These are phyloP conservation scores for Tephrocybe sp. DNA, from an alignment of 768 basidiomycete genomes.

Conservation along the genomic window DNA sequence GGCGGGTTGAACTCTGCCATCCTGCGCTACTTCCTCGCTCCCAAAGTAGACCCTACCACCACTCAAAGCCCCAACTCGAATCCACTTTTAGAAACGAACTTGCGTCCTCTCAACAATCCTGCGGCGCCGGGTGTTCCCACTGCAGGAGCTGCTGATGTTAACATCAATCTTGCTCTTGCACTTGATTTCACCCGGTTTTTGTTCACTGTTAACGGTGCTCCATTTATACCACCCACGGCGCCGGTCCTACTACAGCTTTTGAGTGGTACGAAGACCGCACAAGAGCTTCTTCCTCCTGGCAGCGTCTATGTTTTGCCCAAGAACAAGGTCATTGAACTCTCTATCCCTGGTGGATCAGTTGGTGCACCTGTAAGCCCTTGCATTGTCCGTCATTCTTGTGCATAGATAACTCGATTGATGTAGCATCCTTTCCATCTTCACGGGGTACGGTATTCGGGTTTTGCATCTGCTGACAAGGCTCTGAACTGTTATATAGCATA, in stretches of 20 bases:
- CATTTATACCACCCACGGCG: conserved; percentile 35
- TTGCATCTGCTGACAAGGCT: not conserved
- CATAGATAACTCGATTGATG: not conserved
- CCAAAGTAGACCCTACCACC: conserved; percentile 25
- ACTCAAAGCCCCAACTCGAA: conserved; percentile 5
- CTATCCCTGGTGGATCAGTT: conserved; percentile 28
- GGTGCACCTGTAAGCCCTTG: conserved; percentile 29
- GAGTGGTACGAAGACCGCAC: conserved; percentile 44
- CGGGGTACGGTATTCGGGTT: not conserved
- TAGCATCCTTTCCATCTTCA: conserved; percentile 17
- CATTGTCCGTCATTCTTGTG: no score
- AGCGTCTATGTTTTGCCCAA: not conserved
- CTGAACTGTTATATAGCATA: conserved; percentile 6
- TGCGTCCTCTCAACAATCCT: conserved; percentile 5
- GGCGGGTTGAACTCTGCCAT: conserved; percentile 37
- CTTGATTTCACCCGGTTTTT: conserved; percentile 10
- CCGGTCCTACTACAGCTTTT: conserved; percentile 59
- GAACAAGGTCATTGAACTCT: not conserved
- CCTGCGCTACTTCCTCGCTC: conserved; percentile 34
- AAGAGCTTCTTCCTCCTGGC: not conserved
- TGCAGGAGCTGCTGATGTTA: conserved; percentile 22
- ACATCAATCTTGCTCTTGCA: conserved; percentile 15
- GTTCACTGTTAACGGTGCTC: conserved; percentile 28
- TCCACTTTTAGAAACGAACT: conserved; percentile 27
- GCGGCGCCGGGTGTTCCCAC: conserved; percentile 7